These are phyloP conservation scores for Epicoccum nigrum DNA, from an alignment of 2,329 filamentous ascomycete species.

Conservation along the genomic window DNA sequence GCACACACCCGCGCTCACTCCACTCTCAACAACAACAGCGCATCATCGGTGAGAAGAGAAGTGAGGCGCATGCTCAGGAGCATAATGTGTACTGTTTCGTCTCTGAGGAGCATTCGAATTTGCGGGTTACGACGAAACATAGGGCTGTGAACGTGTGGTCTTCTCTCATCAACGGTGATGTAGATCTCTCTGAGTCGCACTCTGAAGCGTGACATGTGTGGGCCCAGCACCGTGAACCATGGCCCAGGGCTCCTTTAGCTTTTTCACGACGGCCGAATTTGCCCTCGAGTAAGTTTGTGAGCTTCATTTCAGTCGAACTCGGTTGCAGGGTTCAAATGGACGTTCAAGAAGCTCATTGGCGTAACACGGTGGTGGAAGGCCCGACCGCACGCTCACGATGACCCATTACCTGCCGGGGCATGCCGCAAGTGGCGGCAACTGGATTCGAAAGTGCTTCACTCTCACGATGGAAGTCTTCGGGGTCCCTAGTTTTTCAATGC, in stretches of 20 bases:
- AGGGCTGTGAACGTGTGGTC: not conserved
- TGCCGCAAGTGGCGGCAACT: conserved; percentile 4
- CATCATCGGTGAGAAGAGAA: conserved; percentile 8
- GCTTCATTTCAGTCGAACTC: no score
- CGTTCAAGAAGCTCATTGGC: conserved; percentile 11
- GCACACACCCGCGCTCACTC: conserved; percentile 10
- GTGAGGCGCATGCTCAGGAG: not conserved
- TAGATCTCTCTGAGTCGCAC: not conserved
- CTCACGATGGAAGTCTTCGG: conserved; percentile 1
- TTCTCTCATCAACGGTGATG: not conserved
- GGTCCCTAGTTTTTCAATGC: not conserved
- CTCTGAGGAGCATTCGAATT: not conserved
- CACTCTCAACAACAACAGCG: conserved; percentile 15
- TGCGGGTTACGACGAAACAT: not conserved
- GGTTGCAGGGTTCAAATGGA: no score
- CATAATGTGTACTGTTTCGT: not conserved
- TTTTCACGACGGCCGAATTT: not conserved
- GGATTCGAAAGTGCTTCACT: conserved; percentile 1
- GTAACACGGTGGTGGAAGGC: conserved; percentile 1
- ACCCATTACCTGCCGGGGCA: conserved; percentile 3
- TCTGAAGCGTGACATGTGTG: conserved; percentile 3
- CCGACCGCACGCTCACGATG: conserved; percentile 1
- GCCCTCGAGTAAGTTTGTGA: no score
- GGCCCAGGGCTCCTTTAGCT: not conserved
- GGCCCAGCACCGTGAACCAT: conserved; percentile 2